Evolutionary conservation across 768 basidiomycete genomes (phyloP).

Genomic region (Galerina marginata): DNA sequence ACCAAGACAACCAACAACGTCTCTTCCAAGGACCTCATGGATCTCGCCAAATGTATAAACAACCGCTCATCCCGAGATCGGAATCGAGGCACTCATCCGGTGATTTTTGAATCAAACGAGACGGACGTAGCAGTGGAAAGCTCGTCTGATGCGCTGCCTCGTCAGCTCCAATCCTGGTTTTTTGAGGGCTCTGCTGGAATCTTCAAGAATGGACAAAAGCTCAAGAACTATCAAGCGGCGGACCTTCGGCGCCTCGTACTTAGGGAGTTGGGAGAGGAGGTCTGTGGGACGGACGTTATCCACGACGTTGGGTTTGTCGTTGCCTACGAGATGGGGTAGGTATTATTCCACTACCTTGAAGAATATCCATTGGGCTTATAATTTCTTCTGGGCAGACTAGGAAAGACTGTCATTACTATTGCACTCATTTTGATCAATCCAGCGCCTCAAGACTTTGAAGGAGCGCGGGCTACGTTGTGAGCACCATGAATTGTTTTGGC

Average conservation of each 20-base stretch:
- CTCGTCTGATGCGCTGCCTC: too few relatives aligned
- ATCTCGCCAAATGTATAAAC: too few relatives aligned
- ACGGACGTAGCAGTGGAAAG: too few relatives aligned
- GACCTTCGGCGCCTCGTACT: slow-evolving; percentile 12
- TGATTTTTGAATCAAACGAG: too few relatives aligned
- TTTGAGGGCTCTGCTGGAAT: neutral
- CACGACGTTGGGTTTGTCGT: slow-evolving; percentile 18
- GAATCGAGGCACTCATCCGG: too few relatives aligned
- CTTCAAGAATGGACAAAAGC: slow-evolving; percentile 10
- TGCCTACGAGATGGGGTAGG: slow-evolving; percentile 22
- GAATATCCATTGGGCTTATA: neutral
- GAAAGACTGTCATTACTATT: slow-evolving; percentile 9
- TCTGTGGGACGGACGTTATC: slow-evolving; percentile 13
- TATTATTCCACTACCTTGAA: neutral
- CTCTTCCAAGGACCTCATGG: too few relatives aligned
- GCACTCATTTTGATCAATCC: slow-evolving; percentile 5
- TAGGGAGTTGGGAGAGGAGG: slow-evolving; percentile 17
- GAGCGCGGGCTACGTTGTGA: slow-evolving; percentile 9
- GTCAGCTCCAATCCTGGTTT: too few relatives aligned
- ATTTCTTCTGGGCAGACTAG: neutral
- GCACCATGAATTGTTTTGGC: neutral
- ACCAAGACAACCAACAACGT: too few relatives aligned
- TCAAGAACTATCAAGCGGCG: slow-evolving; percentile 11
- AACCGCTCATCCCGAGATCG: too few relatives aligned
- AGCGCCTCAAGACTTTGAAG: neutral